A percentile compares a stretch with the other conserved stretches of the same genome.
These are phyloP conservation scores for Apiospora malaysiana DNA, from an alignment of 2,329 filamentous ascomycete genomes.

Conservation along the genomic window DNA sequence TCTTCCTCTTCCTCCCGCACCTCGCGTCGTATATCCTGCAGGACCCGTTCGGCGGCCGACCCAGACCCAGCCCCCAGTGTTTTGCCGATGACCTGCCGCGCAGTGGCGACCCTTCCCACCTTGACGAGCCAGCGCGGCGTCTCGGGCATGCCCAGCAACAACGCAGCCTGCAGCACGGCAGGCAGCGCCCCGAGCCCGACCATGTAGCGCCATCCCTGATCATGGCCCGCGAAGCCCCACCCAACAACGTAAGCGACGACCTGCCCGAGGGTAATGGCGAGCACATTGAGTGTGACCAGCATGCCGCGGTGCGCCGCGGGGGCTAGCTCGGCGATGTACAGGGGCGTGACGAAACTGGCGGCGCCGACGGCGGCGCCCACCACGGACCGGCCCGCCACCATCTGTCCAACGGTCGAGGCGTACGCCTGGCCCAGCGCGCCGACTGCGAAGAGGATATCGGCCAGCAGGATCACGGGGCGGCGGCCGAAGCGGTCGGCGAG, in stretches of 20 bases:
- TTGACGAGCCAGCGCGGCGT: constrained; percentile 88
- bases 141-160: constrained; percentile 81
- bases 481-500: constrained; percentile 68
- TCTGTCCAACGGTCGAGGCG: constrained; percentile 61
- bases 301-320: constrained; percentile 78
- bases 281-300: constrained; percentile 79
- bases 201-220: constrained; percentile 86
- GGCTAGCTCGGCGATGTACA: constrained; percentile 88
- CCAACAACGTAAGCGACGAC: constrained; percentile 87
- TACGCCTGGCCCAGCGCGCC: constrained; percentile 71
- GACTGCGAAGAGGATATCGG: constrained; percentile 70
- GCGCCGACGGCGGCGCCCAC: constrained; percentile 77
- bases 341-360: constrained; percentile 80
- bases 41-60: constrained; percentile 60
- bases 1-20: constrained; percentile 71
- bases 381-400: constrained; percentile 72
- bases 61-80: constrained; percentile 51
- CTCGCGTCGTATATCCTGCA: constrained; percentile 76
- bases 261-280: constrained; percentile 88
- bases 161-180: constrained; percentile 70
- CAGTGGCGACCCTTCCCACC: constrained; percentile 65
- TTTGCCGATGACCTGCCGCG: constrained; percentile 68
- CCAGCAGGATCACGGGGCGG: constrained; percentile 66
- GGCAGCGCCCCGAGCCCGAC: constrained; percentile 84
- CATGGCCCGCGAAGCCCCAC: constrained; percentile 71